Conservation (phyloP, 2,329 filamentous ascomycete species). For the Penicillium sp. region DNA sequence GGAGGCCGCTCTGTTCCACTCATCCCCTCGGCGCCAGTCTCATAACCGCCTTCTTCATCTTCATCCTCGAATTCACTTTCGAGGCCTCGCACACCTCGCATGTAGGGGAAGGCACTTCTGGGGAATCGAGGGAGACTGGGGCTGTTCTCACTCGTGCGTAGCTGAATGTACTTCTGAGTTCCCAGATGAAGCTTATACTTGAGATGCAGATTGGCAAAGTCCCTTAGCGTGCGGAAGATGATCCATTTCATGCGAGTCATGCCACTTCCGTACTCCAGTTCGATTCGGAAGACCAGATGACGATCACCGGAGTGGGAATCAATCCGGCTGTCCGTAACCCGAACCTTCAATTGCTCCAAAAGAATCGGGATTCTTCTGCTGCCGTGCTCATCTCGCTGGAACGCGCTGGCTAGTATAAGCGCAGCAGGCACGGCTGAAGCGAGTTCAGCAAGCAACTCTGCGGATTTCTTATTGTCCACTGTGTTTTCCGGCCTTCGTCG, state of each 20-base stretch:
- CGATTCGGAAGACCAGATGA: conserved; percentile 85
- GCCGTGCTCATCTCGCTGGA: conserved; percentile 93
- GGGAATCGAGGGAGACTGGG: conserved; percentile 89
- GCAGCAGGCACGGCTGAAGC: conserved; percentile 90
- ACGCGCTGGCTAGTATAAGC: conserved; percentile 93
- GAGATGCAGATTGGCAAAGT: conserved; percentile 88
- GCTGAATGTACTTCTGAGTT: conserved; percentile 76
- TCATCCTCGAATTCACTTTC: conserved; percentile 77
- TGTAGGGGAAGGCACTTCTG: conserved; percentile 81
- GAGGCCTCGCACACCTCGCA: conserved; percentile 74
- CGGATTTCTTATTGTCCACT: conserved; percentile 91
- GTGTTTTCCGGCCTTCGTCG: conserved; percentile 78
- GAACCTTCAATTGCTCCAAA: conserved; percentile 88
- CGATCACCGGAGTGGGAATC: conserved; percentile 58
- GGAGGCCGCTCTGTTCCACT: conserved; percentile 64
- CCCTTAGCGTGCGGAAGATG: conserved; percentile 78
- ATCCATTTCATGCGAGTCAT: conserved; percentile 96
- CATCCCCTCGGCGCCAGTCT: conserved; percentile 60
- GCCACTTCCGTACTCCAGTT: conserved; percentile 93
- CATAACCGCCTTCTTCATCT: conserved; percentile 50
- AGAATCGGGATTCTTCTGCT: conserved; percentile 93
- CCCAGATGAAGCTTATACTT: conserved; percentile 87
- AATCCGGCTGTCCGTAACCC: conserved; percentile 75
- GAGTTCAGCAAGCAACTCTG: conserved; percentile 92
- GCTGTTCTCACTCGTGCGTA: conserved; percentile 64